Evolutionary conservation across 306 rosid genomes (phyloP).

Genomic region (Rosa lucieae): DNA sequence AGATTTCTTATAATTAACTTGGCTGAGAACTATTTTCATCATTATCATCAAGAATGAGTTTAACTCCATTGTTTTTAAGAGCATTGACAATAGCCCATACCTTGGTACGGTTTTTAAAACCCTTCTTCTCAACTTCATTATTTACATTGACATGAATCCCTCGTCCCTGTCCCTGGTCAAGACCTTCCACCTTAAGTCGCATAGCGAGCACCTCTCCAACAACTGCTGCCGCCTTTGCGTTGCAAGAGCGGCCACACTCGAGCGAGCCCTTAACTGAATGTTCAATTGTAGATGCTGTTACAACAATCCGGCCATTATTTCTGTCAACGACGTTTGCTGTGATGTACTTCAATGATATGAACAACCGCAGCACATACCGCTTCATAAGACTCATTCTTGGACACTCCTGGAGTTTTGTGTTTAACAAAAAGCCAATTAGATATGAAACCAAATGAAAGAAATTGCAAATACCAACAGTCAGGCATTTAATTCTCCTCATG

Average conservation of each 20-base stretch:
- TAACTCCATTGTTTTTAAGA: conserved; percentile 68
- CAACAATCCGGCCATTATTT: conserved; percentile 76
- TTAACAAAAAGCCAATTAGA: conserved; percentile 4
- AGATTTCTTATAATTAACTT: conserved; percentile 14
- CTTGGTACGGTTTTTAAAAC: conserved; percentile 76
- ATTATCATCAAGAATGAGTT: conserved; percentile 59
- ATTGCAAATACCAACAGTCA: neutral
- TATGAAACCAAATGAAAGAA: conserved; percentile 9
- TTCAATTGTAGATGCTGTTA: conserved; percentile 71
- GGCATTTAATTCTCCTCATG: neutral
- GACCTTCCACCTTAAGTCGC: conserved; percentile 84
- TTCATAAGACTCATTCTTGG: conserved; percentile 63
- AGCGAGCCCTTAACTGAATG: conserved; percentile 71
- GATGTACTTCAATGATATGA: conserved; percentile 82
- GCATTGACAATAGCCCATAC: conserved; percentile 85
- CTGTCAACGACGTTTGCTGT: conserved; percentile 87
- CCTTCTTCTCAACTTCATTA: conserved; percentile 82
- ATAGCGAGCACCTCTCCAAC: conserved; percentile 91
- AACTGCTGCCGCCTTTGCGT: conserved; percentile 81
- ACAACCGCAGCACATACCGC: conserved; percentile 79
- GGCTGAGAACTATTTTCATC: conserved; percentile 38
- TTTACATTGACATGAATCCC: conserved; percentile 73
- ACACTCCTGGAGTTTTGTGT: conserved; percentile 20
- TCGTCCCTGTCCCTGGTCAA: conserved; percentile 72
- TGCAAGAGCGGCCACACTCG: conserved; percentile 82